A percentile compares a stretch with the other conserved stretches of the same genome.
Conservation (phyloP, 1,139 yeast species). For the Yamadazyma sp. region DNA sequence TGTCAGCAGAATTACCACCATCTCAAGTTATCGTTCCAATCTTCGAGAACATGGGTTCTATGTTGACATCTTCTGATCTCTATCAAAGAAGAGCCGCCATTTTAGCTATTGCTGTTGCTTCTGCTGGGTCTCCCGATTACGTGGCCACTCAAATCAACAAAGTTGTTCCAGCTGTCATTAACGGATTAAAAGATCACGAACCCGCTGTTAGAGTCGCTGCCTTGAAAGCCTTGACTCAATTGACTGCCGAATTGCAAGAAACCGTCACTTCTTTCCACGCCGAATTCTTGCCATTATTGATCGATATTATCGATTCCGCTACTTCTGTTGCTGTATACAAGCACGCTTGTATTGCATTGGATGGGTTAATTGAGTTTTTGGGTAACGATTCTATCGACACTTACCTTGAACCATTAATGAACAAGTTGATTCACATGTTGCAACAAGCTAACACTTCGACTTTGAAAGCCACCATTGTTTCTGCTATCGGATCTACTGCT, state of each 20-base stretch:
- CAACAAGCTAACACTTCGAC: slow-evolving; percentile 64
- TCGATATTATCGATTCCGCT: slow-evolving; percentile 83
- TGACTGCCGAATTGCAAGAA: slow-evolving; percentile 85
- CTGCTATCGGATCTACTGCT: slow-evolving; percentile 97
- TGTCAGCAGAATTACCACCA: slow-evolving; percentile 86
- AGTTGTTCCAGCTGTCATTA: slow-evolving; percentile 68
- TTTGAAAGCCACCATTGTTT: slow-evolving; percentile 84
- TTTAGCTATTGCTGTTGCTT: slow-evolving; percentile 77
- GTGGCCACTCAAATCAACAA: slow-evolving; percentile 73
- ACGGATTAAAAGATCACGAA: slow-evolving; percentile 79
- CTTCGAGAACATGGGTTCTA: slow-evolving; percentile 62
- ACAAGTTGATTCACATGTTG: slow-evolving; percentile 82
- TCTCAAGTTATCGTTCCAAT: slow-evolving; percentile 85
- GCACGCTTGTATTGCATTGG: slow-evolving; percentile 88
- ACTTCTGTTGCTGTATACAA: slow-evolving; percentile 82
- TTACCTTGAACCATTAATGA: slow-evolving; percentile 87
- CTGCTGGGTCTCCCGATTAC: slow-evolving; percentile 93
- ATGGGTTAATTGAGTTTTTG: slow-evolving; percentile 89
- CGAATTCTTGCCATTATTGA: slow-evolving; percentile 79
- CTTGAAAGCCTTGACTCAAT: slow-evolving; percentile 72
- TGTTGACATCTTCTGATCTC: slow-evolving; percentile 62
- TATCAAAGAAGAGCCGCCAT: slow-evolving; percentile 89
- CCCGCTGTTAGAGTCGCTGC: slow-evolving; percentile 84
- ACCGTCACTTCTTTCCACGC: slow-evolving; percentile 81
- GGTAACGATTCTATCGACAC: slow-evolving; percentile 79